Percentiles rank a stretch among this genome's conserved stretches.
Conservation (phyloP, 495 filamentous ascomycete species). For the Xylaria cubensis region DNA sequence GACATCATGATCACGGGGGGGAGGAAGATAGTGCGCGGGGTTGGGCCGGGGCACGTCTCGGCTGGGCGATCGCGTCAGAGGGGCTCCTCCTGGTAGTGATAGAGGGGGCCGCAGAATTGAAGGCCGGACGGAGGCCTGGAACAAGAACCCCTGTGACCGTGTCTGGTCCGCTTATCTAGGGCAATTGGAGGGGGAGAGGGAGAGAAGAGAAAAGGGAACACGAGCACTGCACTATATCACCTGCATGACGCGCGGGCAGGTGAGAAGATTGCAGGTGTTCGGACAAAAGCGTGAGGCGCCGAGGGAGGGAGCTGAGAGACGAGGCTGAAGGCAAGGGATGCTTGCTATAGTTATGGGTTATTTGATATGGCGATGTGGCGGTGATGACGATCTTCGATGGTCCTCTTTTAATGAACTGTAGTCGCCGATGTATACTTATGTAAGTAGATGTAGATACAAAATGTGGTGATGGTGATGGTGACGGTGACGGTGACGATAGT, state of each 20-base stretch:
- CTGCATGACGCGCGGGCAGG: slow-evolving; percentile 25
- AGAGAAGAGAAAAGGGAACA: background rate
- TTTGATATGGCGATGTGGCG: background rate
- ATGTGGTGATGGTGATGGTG: background rate
- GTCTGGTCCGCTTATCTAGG: slow-evolving; percentile 3
- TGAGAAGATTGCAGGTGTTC: background rate
- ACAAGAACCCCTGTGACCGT: slow-evolving; percentile 10
- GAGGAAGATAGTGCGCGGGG: background rate
- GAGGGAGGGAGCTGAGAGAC: background rate
- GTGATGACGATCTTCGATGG: slow-evolving; percentile 3
- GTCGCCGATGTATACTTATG: background rate
- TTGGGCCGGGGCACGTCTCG: slow-evolving; percentile 7
- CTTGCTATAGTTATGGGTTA: background rate
- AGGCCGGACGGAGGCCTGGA: background rate
- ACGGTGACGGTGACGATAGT: background rate
- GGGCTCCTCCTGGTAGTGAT: background rate
- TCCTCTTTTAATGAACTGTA: background rate
- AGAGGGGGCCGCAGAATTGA: background rate
- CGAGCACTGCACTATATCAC: slow-evolving; percentile 21
- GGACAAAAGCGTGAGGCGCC: background rate
- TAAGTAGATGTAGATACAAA: background rate
- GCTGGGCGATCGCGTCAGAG: slow-evolving; percentile 13
- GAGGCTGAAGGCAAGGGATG: background rate
- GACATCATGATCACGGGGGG: slow-evolving; percentile 51
- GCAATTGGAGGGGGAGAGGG: slow-evolving; percentile 10